These are phyloP conservation scores for Stellera chamaejasme DNA, from an alignment of 345 rosid genomes.

Conservation along the genomic window DNA sequence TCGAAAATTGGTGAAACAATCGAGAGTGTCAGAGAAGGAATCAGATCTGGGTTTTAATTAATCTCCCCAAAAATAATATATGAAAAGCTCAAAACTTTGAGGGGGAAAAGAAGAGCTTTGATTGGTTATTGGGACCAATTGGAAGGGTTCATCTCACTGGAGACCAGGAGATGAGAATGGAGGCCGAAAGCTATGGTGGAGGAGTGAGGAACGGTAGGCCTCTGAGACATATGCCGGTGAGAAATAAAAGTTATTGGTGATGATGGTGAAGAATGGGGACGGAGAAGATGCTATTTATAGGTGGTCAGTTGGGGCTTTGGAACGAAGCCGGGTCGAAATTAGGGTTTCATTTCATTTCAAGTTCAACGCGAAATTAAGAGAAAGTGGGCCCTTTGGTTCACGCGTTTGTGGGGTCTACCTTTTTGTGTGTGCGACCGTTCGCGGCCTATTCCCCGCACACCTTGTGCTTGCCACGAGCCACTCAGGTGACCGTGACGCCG, in stretches of 20 bases:
- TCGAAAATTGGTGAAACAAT: not conserved
- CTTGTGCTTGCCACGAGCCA: constrained; percentile 8
- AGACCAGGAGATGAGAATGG: constrained; percentile 71
- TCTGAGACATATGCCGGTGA: constrained; percentile 63
- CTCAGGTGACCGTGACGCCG: not conserved
- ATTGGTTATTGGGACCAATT: constrained; percentile 27
- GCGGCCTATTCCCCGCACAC: not conserved
- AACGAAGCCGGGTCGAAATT: not conserved
- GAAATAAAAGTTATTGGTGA: constrained; percentile 5
- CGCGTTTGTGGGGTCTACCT: constrained; percentile 2
- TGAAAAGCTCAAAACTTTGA: not conserved
- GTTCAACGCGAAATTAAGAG: not conserved
- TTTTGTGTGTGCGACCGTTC: not conserved
- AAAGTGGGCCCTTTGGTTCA: not conserved
- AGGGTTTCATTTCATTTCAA: not conserved
- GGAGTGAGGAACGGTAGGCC: constrained; percentile 60
- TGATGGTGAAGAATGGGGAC: not conserved
- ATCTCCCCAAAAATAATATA: constrained; percentile 3
- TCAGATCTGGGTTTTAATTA: not conserved
- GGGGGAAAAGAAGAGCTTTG: not conserved
- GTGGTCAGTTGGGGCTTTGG: not conserved
- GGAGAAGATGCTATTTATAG: constrained; percentile 7
- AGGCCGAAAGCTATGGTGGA: constrained; percentile 53
- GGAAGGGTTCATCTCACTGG: constrained; percentile 58
- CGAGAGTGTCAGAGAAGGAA: not conserved